Base-by-base conservation (phyloP, 2,329 filamentous ascomycete species). In the Trichophyton equinum region DNA sequence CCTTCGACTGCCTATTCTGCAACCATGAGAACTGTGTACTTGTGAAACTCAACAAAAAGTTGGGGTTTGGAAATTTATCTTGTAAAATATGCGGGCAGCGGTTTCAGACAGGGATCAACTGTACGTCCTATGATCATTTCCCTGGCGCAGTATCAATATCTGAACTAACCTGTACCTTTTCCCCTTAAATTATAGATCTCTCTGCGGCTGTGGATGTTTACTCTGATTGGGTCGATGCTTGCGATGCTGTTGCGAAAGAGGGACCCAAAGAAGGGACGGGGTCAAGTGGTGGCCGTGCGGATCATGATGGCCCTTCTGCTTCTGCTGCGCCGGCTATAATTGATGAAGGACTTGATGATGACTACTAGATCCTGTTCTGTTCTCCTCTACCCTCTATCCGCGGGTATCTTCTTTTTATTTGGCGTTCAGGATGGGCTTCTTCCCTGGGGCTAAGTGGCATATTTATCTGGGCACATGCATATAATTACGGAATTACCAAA, bases 161-260 rank as follows among this genome's bases (percentile, higher is more conserved):
- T 15, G 2, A 25, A 6, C n/a, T 42, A 57, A 25, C 27, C 4
- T 25, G 1, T 13, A 3, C 22, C n/a, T 4, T 15, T 51, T 51
- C 9, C 5, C 30, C 15, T 38, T 13, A 63, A 61, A 49, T 57
- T 38, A 56, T 64, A 95, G 90, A 95, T 73, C 84, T 97, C 27
- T 95, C 89, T 27, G 89, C 88, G 13, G 84, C 90, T 0, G 91
- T 99, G 55, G 94, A 99, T 72, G 92, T 99, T 6, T 99, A 99
- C 71, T 89, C 89, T 38, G 94, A 97, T 74, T 99, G 94, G 94
- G 89, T 99, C 65, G 94, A 99, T 76, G 94, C 94, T n/a, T 88
- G 86, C 71, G 86, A 89, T 70, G 80, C 83, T 4, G 85, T 88
- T 57, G 85, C 85, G 15, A 85, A 87, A 69, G 79, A 85, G 63